Conservation (phyloP, 345 rosid species). For the Citrus reticulata region DNA sequence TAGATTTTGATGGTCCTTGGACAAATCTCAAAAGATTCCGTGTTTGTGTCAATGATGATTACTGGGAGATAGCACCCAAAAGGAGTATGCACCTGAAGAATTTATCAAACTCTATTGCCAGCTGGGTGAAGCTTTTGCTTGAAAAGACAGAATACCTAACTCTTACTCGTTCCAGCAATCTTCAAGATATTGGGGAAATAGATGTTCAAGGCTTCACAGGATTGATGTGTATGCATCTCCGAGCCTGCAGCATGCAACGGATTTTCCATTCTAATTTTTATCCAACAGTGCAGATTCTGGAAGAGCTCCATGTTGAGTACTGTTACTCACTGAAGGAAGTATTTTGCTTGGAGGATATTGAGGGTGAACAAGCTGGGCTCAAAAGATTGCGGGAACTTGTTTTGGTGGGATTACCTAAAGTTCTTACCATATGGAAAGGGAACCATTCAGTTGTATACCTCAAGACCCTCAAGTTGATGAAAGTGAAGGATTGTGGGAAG, state of each 20-base stretch:
- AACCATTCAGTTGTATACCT: not conserved
- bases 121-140: not conserved
- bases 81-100: conserved; percentile 4
- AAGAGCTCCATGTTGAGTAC: not conserved
- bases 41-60: conserved; percentile 4
- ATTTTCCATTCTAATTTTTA: not conserved
- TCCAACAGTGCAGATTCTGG: not conserved
- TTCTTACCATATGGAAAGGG: not conserved
- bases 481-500: conserved; percentile 4
- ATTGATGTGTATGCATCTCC: not conserved
- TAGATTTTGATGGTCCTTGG: not conserved
- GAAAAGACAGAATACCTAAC: not conserved
- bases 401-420: not conserved
- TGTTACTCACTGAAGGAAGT: conserved; percentile 7
- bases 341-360: not conserved
- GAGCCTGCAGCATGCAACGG: conserved; percentile 1
- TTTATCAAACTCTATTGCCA: not conserved
- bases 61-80: conserved; percentile 2
- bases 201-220: not conserved
- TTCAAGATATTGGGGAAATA: not conserved
- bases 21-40: not conserved
- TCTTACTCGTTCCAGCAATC: not conserved
- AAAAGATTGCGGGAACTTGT: not conserved
- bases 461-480: not conserved
- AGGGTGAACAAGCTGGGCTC: not conserved